phyloP scores from a whole-genome alignment of 1,139 yeast genomes.

The Kodamaea sp. region DNA sequence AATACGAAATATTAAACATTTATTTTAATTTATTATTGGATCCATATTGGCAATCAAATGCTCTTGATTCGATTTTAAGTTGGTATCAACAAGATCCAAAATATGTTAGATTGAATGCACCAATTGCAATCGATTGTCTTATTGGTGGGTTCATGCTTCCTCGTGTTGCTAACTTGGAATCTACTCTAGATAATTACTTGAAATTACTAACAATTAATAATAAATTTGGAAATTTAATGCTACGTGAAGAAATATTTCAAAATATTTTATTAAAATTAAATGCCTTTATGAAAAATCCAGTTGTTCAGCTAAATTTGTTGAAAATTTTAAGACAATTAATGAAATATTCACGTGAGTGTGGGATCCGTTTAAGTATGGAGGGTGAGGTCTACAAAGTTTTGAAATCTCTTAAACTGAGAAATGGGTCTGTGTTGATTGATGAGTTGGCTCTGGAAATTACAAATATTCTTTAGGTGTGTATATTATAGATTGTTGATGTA shows the following conservation, averaged over 20 bases:
- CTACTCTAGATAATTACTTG: constrained; percentile 37
- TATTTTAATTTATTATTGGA: constrained; percentile 50
- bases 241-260: constrained; percentile 25
- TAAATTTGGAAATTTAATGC: constrained; percentile 23
- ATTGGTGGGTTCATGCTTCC: constrained; percentile 38
- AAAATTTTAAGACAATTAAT: constrained; percentile 30
- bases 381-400: constrained; percentile 13
- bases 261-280: constrained; percentile 30
- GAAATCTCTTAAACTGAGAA: constrained; percentile 19
- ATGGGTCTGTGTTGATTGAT: constrained; percentile 34
- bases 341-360: constrained; percentile 4
- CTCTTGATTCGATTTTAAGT: constrained; percentile 53
- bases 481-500: too few species aligned
- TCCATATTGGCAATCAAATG: constrained; percentile 69
- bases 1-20: constrained; percentile 40
- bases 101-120: constrained; percentile 23
- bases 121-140: constrained; percentile 31
- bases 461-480: constrained; percentile 1
- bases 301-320: constrained; percentile 34
- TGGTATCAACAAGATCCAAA: constrained; percentile 35
- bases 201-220: constrained; percentile 27
- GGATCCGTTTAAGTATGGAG: background rate
- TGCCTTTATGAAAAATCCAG: constrained; percentile 31
- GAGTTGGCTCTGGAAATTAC: constrained; percentile 33
- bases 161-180: constrained; percentile 40